Evolutionary conservation across 805 yeast species (phyloP).

Genomic region (Yamadazyma olivae): DNA sequence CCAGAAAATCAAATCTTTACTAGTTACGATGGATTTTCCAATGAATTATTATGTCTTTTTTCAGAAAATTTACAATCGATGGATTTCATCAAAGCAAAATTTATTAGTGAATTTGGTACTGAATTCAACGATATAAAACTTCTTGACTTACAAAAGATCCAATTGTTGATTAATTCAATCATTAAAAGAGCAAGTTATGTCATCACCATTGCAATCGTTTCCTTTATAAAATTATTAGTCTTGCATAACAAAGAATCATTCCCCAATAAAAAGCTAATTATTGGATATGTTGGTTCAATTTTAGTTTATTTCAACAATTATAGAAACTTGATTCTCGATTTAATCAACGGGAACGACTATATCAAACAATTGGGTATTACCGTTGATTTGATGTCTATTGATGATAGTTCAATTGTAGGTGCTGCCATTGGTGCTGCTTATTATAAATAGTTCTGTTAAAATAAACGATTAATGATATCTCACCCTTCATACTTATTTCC

Average conservation of each 20-base stretch:
- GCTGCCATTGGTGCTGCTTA: constrained; percentile 53
- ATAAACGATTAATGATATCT: too few species aligned
- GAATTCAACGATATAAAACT: constrained; percentile 13
- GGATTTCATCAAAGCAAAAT: constrained; percentile 15
- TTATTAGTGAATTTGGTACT: constrained; percentile 23
- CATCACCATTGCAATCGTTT: constrained; percentile 39
- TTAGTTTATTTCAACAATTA: constrained; percentile 41
- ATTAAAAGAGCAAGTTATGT: constrained; percentile 44
- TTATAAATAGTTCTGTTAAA: constrained; percentile 12
- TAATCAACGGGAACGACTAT: constrained; percentile 22
- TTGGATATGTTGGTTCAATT: constrained; percentile 54
- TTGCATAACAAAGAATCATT: constrained; percentile 19
- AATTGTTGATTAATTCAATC: constrained; percentile 32
- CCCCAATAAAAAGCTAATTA: constrained; percentile 21
- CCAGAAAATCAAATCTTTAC: constrained; percentile 9
- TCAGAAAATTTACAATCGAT: constrained; percentile 20
- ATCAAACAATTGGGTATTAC: constrained; percentile 22
- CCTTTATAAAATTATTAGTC: constrained; percentile 28
- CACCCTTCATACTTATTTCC: too few species aligned
- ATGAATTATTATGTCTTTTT: constrained; percentile 40
- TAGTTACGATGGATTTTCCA: constrained; percentile 34
- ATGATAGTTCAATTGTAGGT: constrained; percentile 49
- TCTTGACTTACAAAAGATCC: constrained; percentile 26
- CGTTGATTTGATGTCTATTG: constrained; percentile 38
- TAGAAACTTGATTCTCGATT: constrained; percentile 25